phyloP scores from a whole-genome alignment of 164 flowering plant species.

The Echeveria elegans region DNA sequence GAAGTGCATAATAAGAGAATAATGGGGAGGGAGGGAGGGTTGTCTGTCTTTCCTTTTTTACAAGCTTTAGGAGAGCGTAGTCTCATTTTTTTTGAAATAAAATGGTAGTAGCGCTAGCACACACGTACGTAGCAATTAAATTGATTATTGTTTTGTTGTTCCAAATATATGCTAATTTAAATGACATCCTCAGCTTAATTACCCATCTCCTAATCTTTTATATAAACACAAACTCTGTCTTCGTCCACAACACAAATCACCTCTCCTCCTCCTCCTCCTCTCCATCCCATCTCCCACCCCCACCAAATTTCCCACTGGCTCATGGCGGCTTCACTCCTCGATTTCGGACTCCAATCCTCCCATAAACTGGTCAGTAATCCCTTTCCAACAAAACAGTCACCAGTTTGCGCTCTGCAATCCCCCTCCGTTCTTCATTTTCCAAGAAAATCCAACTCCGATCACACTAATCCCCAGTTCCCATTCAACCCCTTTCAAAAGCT shows the following conservation, averaged over 20 bases:
- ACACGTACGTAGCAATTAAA: too few species aligned
- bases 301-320: background rate
- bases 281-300: background rate
- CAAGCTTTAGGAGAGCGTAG: too few species aligned
- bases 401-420: background rate
- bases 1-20: too few species aligned
- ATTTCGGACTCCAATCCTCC: background rate
- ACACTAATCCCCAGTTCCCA: too few species aligned
- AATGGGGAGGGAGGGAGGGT: too few species aligned
- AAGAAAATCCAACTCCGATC: background rate
- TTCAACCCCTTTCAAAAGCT: slow-evolving; percentile 5
- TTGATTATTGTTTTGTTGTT: too few species aligned
- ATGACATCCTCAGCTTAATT: too few species aligned
- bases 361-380: background rate
- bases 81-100: too few species aligned
- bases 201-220: background rate
- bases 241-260: background rate
- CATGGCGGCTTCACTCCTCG: slow-evolving; percentile 2
- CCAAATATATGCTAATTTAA: too few species aligned
- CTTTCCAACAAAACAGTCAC: background rate
- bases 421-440: slow-evolving; percentile 2
- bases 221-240: background rate
- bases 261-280: background rate
- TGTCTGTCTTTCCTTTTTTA: too few species aligned
- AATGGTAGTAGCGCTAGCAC: too few species aligned